Conservation (phyloP, 345 rosid species). For the Eucalyptus pumila region DNA sequence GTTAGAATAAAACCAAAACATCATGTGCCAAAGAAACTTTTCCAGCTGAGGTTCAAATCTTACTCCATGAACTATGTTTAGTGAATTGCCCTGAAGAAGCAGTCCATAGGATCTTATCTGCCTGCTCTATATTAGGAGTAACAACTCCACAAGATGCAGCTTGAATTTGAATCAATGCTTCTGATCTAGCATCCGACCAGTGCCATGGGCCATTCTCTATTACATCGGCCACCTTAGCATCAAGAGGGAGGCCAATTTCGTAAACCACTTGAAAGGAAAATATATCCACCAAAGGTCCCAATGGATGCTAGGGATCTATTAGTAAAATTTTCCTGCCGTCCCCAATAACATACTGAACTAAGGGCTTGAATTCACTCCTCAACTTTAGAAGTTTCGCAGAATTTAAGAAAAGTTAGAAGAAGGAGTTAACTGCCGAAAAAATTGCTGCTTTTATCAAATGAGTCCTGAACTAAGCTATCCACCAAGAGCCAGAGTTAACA, state of each 20-base stretch:
- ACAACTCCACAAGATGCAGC: neutral
- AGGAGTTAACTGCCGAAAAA: neutral
- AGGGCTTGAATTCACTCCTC: neutral
- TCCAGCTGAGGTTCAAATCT: neutral
- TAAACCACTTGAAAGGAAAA: neutral
- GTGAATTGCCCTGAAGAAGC: neutral
- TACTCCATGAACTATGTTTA: neutral
- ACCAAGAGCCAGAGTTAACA: neutral
- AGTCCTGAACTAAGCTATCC: neutral
- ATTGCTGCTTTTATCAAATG: neutral
- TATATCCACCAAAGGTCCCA: neutral
- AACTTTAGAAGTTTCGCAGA: neutral
- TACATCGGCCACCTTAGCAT: neutral
- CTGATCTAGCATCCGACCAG: neutral
- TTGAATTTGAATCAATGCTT: neutral
- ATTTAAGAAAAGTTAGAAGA: neutral
- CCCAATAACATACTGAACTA: neutral
- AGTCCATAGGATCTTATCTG: neutral
- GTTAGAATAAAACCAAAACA: neutral
- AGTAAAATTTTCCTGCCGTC: neutral
- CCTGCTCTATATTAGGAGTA: neutral
- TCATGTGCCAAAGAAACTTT: neutral
- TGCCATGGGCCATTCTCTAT: neutral
- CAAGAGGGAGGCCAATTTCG: neutral
- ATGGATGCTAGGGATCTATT: neutral